Base-by-base conservation (phyloP, 352 stramenopile species). In the Phytophthora cajani region DNA sequence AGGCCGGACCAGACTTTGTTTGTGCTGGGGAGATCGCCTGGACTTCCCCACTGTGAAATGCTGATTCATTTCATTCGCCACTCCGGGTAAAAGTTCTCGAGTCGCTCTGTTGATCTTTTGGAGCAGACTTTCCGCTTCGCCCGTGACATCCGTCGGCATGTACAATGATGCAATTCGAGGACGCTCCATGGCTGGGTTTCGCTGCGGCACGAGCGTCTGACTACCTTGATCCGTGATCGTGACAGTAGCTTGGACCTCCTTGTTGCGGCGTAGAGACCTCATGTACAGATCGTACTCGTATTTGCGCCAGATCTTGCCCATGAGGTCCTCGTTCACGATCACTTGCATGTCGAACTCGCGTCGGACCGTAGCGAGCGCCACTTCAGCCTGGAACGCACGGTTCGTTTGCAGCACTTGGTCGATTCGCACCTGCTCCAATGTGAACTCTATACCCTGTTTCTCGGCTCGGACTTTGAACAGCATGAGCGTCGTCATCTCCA, bases 251-350 rank as follows among this genome's bases (percentile, higher is more conserved):
- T 94, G 87, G 17, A 89, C 61, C 1, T 67, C 79, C 58, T 91
- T 78, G 9, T 91, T 74, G 2, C 82, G 71, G 3, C 87, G 75
- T 8, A 89, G 63, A 25, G 84, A 91, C 10, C 69, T 53, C 86
- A 91, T 90, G 50, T 88, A 81, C 49, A 87, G 56, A 5, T 87
- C 71, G 32, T 89, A 67, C 54, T 93, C 82, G 58, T 92, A 91
- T 30, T 76, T 76, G 14, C 75, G 84, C 69, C 81, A 78, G 23
- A 92, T 85, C n/a, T 71, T 81, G 14, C 52, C 66, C 42, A 89
- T 49, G 1, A 93, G 33, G 42, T 95, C 85, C 59, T 93, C 87
- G 16, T 79, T 77, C 3, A 49, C 58, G 6, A 79, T 79, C 25
- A 74, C 69, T 32, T 91, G 79, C 71, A 82, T 79, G 54, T 90